Evolutionary conservation across 2,329 filamentous ascomycete genomes (phyloP).

Genomic region (Fusarium marasasianum): DNA sequence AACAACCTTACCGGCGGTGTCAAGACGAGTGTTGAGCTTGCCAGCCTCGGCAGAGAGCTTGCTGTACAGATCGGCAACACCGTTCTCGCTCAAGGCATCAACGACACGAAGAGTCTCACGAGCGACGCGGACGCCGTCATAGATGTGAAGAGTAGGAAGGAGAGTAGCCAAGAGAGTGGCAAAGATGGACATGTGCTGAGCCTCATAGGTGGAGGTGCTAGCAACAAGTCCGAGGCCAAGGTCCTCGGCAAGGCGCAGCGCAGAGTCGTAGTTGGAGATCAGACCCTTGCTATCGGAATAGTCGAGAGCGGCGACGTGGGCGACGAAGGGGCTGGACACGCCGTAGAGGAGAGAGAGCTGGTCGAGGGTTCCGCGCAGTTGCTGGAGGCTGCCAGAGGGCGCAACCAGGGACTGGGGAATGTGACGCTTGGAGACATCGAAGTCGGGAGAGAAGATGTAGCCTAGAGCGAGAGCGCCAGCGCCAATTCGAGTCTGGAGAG

Average conservation of each 20-base stretch:
- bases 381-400: slow-evolving; percentile 81
- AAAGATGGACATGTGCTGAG: slow-evolving; percentile 95
- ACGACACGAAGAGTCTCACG: slow-evolving; percentile 84
- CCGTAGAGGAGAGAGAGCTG: slow-evolving; percentile 92
- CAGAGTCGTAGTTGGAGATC: slow-evolving; percentile 86
- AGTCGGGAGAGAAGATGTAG: slow-evolving; percentile 98
- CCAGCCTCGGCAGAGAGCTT: slow-evolving; percentile 70
- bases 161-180: slow-evolving; percentile 82
- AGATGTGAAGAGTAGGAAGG: slow-evolving; percentile 86
- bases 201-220: slow-evolving; percentile 87
- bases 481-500: slow-evolving; percentile 87
- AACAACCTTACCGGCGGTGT: slow-evolving; percentile 76
- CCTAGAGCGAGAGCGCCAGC: slow-evolving; percentile 92
- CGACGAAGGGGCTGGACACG: slow-evolving; percentile 91
- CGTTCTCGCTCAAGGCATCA: slow-evolving; percentile 78
- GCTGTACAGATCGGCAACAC: slow-evolving; percentile 75
- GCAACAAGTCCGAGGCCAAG: slow-evolving; percentile 87
- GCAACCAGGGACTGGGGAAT: slow-evolving; percentile 92
- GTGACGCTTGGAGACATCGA: slow-evolving; percentile 88
- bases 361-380: slow-evolving; percentile 85
- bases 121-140: slow-evolving; percentile 85
- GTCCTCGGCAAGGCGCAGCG: slow-evolving; percentile 85
- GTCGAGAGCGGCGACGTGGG: slow-evolving; percentile 90
- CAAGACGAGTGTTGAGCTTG: slow-evolving; percentile 74
- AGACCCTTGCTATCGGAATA: slow-evolving; percentile 76